Conservation (phyloP, 768 basidiomycete species). For the Kwoniella dendrophila region DNA sequence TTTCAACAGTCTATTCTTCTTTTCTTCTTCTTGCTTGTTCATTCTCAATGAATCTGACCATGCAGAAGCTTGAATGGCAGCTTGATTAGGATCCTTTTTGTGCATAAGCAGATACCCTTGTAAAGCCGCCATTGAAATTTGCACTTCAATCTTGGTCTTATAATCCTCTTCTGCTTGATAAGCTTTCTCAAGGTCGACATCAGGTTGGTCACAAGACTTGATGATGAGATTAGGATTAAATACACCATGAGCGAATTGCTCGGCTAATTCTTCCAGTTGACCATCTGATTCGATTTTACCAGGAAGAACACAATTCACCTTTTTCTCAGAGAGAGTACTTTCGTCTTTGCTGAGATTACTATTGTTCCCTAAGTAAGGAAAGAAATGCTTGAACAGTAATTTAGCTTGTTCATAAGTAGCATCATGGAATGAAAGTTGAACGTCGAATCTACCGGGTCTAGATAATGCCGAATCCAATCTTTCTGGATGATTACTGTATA, state of each 20-base stretch:
- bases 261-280: conserved; percentile 17
- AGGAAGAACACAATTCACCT: no score
- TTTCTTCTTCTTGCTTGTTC: background rate
- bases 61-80: conserved; percentile 74
- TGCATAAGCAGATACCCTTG: conserved; percentile 81
- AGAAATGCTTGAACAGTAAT: conserved; percentile 52
- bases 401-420: conserved; percentile 67
- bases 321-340: no score
- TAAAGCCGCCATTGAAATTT: conserved; percentile 69
- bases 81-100: conserved; percentile 65
- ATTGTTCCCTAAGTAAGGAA: no score
- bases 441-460: conserved; percentile 80
- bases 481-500: conserved; percentile 80
- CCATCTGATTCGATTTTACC: no score
- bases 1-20: background rate
- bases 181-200: background rate
- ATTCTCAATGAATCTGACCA: conserved; percentile 59
- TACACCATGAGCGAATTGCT: conserved; percentile 16
- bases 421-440: conserved; percentile 82
- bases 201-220: no score
- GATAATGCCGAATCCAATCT: conserved; percentile 84
- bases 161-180: background rate
- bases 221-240: background rate
- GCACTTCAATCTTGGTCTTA: conserved; percentile 60
- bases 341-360: no score